Conservation (phyloP, 768 basidiomycete genomes). For the Mycena filopes region DNA sequence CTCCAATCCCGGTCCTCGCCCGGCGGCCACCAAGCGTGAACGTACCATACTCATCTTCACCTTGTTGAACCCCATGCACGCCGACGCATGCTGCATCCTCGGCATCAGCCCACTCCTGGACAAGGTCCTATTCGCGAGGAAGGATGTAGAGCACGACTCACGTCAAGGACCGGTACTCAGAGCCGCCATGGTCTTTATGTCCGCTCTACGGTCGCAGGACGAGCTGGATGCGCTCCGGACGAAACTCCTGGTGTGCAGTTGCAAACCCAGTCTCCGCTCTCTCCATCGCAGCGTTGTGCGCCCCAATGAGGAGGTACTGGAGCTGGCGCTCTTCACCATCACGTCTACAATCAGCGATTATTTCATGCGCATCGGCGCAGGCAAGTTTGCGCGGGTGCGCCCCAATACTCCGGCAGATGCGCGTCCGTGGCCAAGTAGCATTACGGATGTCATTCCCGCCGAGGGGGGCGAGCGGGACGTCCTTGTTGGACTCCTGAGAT, state of each 20-base stretch:
- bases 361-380: constrained; percentile 7
- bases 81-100: constrained; percentile 7
- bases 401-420: constrained; percentile 1
- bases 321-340: constrained; percentile 8
- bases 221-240: constrained; percentile 1
- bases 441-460: constrained; percentile 10
- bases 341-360: constrained; percentile 1
- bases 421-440: constrained; percentile 10
- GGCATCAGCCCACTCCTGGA: neutral
- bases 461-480: constrained; percentile 10
- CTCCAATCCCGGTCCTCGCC: too few relatives aligned
- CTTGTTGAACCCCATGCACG: constrained; percentile 20
- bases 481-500: constrained; percentile 10
- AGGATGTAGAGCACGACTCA: constrained; percentile 10
- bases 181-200: constrained; percentile 13
- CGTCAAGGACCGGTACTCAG: constrained; percentile 14
- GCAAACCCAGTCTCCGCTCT: constrained; percentile 6
- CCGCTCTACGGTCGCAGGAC: constrained; percentile 3
- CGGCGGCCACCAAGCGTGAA: constrained; percentile 15
- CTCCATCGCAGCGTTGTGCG: constrained; percentile 2
- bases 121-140: constrained; percentile 2
- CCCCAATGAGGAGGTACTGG: constrained; percentile 5
- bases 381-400: constrained; percentile 10
- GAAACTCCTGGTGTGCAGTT: constrained; percentile 7
- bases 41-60: constrained; percentile 13